phyloP scores from a whole-genome alignment of 2,329 filamentous ascomycete species.

The Grosmannia serpens region DNA sequence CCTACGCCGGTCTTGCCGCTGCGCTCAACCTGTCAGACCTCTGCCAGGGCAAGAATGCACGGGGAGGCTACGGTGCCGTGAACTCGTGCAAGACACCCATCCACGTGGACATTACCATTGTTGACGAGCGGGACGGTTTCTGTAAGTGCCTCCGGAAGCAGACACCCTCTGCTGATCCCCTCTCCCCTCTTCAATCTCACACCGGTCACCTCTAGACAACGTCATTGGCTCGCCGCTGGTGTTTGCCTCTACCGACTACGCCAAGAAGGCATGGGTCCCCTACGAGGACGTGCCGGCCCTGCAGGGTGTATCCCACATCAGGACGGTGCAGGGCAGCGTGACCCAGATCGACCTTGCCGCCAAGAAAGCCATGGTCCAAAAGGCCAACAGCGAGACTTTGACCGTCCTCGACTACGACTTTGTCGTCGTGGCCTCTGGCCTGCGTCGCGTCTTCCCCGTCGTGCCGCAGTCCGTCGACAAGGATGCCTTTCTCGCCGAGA shows the following conservation, averaged over 20 bases:
- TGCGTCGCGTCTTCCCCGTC: slow-evolving; percentile 59
- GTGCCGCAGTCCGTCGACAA: slow-evolving; percentile 55
- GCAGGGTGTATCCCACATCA: slow-evolving; percentile 44
- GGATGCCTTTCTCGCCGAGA: slow-evolving; percentile 53
- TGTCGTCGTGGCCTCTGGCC: slow-evolving; percentile 59
- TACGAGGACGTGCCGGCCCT: slow-evolving; percentile 57
- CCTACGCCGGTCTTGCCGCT: slow-evolving; percentile 59
- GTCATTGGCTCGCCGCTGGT: slow-evolving; percentile 66
- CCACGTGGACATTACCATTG: slow-evolving; percentile 57
- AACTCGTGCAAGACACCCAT: slow-evolving; percentile 19
- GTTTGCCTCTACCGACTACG: slow-evolving; percentile 50
- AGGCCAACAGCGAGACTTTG: slow-evolving; percentile 31
- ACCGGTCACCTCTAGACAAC: slow-evolving; percentile 41
- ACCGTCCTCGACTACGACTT: slow-evolving; percentile 53
- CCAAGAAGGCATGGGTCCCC: slow-evolving; percentile 57
- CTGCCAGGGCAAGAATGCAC: slow-evolving; percentile 42
- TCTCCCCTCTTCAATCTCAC: neutral
- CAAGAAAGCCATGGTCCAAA: slow-evolving; percentile 47
- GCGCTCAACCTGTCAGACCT: slow-evolving; percentile 58
- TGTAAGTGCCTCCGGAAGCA: slow-evolving; percentile 38
- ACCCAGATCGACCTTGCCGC: slow-evolving; percentile 44
- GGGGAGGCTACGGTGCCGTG: slow-evolving; percentile 22
- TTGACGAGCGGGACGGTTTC: slow-evolving; percentile 74
- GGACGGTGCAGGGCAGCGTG: slow-evolving; percentile 55
- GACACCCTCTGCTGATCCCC: neutral